Evolutionary conservation across 2,329 filamentous ascomycete species (phyloP).

Genomic region (Curvularia lunata): DNA sequence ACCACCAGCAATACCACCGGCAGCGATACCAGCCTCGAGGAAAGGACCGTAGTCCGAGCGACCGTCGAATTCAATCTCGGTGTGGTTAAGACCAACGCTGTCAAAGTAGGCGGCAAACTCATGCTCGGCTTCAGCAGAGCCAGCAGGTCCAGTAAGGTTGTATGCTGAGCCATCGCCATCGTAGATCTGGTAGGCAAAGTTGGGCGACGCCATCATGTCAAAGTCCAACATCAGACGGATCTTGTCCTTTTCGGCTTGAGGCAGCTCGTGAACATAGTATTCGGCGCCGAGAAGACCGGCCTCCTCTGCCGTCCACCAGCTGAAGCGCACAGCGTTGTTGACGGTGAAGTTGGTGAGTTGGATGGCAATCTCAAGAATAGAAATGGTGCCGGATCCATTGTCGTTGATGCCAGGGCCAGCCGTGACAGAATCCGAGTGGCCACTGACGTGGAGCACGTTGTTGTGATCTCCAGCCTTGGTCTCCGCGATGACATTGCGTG

Average conservation of each 20-base stretch:
- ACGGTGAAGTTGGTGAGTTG: constrained; percentile 73
- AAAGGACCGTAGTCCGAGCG: constrained; percentile 82
- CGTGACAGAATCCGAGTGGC: constrained; percentile 66
- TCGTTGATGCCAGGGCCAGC: constrained; percentile 77
- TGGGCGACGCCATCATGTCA: constrained; percentile 73
- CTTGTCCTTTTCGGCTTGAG: constrained; percentile 60
- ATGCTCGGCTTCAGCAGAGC: constrained; percentile 72
- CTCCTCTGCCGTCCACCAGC: constrained; percentile 69
- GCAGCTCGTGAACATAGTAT: constrained; percentile 61
- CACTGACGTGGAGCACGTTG: constrained; percentile 64
- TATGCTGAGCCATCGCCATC: constrained; percentile 64
- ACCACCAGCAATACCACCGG: constrained; percentile 77
- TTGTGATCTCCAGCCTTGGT: constrained; percentile 64
- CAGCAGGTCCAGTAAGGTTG: constrained; percentile 62
- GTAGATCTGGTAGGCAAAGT: constrained; percentile 63
- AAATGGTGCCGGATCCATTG: constrained; percentile 72
- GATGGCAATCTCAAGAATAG: constrained; percentile 64
- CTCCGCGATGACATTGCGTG: constrained; percentile 65
- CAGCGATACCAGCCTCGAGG: constrained; percentile 73
- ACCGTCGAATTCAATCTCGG: constrained; percentile 76
- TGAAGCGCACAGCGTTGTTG: constrained; percentile 71
- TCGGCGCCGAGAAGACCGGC: constrained; percentile 67
- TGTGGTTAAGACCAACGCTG: constrained; percentile 52
- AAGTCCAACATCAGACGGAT: constrained; percentile 73
- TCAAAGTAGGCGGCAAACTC: constrained; percentile 55